These are phyloP conservation scores for Ramularia endophylla DNA, from an alignment of 2,329 filamentous ascomycete species.

Conservation along the genomic window DNA sequence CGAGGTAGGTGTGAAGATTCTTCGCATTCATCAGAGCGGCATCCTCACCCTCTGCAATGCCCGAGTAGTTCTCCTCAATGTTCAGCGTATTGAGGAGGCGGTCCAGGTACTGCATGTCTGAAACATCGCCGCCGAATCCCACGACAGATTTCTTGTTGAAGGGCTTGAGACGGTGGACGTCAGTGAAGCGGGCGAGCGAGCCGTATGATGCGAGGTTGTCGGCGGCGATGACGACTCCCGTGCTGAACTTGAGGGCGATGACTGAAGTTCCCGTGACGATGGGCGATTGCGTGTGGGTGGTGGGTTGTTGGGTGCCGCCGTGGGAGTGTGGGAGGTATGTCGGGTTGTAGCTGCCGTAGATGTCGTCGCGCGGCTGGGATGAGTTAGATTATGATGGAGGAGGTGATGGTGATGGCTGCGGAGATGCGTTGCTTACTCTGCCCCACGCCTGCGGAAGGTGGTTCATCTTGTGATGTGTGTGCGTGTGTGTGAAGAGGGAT, in stretches of 20 bases:
- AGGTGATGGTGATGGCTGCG: conserved; percentile 20
- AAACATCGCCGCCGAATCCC: conserved; percentile 94
- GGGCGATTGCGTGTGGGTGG: conserved; percentile 82
- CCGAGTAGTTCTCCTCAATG: conserved; percentile 80
- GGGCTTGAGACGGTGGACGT: conserved; percentile 88
- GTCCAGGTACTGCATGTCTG: conserved; percentile 98
- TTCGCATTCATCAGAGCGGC: conserved; percentile 74
- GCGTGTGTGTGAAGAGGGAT: not conserved
- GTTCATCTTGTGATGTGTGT: conserved; percentile 48
- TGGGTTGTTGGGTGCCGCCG: conserved; percentile 47
- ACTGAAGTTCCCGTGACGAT: conserved; percentile 97
- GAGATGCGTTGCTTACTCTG: conserved; percentile 52
- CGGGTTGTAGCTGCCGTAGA: conserved; percentile 89
- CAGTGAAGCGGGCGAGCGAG: conserved; percentile 87
- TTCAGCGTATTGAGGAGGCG: conserved; percentile 80
- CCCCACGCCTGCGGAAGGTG: conserved; percentile 62
- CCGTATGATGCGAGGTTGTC: conserved; percentile 98
- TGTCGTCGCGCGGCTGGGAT: conserved; percentile 83
- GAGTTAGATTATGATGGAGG: conserved; percentile 32
- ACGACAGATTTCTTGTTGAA: conserved; percentile 81
- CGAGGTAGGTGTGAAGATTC: conserved; percentile 94
- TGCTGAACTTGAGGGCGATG: conserved; percentile 89
- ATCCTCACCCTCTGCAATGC: conserved; percentile 58
- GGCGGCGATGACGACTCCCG: conserved; percentile 91
- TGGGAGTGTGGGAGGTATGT: conserved; percentile 69